Evolutionary conservation across 176 grass and related monocot species (phyloP).

Genomic region (maize (Zea mays)): DNA sequence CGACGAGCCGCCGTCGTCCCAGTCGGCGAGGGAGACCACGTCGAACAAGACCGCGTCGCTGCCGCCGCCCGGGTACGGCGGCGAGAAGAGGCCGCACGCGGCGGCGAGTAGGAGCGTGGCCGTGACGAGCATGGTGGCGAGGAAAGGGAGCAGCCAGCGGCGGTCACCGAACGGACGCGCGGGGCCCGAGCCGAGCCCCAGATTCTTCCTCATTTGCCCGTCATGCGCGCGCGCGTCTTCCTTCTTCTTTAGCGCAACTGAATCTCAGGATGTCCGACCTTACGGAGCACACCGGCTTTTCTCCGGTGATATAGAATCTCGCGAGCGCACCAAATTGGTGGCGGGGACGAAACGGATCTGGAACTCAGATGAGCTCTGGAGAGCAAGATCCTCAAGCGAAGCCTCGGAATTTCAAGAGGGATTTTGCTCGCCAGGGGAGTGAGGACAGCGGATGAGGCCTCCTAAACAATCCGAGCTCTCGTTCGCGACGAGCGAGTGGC

Average conservation of each 20-base stretch:
- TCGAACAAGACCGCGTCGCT: slow-evolving; percentile 54
- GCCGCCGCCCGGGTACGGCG: slow-evolving; percentile 24
- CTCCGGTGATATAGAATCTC: not conserved
- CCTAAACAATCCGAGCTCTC: not conserved
- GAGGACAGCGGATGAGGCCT: too few relatives aligned
- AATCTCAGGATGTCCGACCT: not conserved
- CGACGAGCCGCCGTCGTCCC: slow-evolving; percentile 36
- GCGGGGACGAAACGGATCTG: slow-evolving; percentile 3
- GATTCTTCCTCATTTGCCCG: slow-evolving; percentile 70
- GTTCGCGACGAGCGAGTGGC: not conserved
- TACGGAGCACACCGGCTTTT: not conserved
- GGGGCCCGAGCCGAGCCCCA: slow-evolving; percentile 44
- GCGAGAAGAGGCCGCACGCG: slow-evolving; percentile 69
- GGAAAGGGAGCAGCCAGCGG: slow-evolving; percentile 81
- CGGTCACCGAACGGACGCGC: slow-evolving; percentile 68
- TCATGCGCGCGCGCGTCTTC: not conserved
- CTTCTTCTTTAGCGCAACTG: not conserved
- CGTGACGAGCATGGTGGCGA: slow-evolving; percentile 70
- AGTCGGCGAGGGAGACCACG: slow-evolving; percentile 53
- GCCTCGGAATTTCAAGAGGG: not conserved
- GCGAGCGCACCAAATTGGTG: not conserved
- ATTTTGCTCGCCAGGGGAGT: not conserved
- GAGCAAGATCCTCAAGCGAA: not conserved
- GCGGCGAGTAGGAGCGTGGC: slow-evolving; percentile 63
- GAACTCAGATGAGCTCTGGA: not conserved